Evolutionary conservation across 1,139 yeast genomes (phyloP), one percentile per base, ranked within the genome.

Genomic region (Casaregolazyma suthepensis): DNA sequence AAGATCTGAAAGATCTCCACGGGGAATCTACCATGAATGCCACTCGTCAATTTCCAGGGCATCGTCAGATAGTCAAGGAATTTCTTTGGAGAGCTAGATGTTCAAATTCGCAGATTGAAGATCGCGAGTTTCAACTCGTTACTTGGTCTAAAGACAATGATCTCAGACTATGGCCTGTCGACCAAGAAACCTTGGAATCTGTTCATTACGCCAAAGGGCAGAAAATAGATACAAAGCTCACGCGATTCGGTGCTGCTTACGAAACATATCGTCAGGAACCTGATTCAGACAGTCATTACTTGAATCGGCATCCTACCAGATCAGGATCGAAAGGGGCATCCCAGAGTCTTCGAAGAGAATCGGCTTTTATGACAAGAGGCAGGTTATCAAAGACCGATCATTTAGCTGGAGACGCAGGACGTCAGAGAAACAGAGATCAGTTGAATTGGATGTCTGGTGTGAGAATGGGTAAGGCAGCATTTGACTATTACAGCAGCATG

Each of bases 381-480:
- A 49, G 66, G 20, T 63, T 65, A 35, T 64, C 68, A 9, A 61
- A 64, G 46, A 31, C 19, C 13, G 38, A 47, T 17, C 38, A 35
- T n/a, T 19, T 48, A 6, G n/a, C 37, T 17, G 63, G 65, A 6
- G 45, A 22, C 10, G 52, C 51, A 1, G 52, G 51, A 26, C 44
- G 51, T 38, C 54, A 56, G 47, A 23, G 48, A 51, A 40, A 80
- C 55, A 69, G 80, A 42, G 83, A 83, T 59, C 96, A 91, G 65
- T 73, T 93, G 56, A 83, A 85, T 60, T 93, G 99, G 99, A 85
- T 93, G 45, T 85, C 96, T 0, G 98, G 98, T 48, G 96, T 93
- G 5, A 75, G 93, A 53, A 82, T 80, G 71, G 94, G 94, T 0
- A 74, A 79, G 50, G 71, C 79, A 2, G 78, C 78, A 1, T 71